Evolutionary conservation across 202 grass and related monocot species (phyloP), one percentile per base, ranked within the genome.

Genomic region (Dendrocalamus latiflorus): DNA sequence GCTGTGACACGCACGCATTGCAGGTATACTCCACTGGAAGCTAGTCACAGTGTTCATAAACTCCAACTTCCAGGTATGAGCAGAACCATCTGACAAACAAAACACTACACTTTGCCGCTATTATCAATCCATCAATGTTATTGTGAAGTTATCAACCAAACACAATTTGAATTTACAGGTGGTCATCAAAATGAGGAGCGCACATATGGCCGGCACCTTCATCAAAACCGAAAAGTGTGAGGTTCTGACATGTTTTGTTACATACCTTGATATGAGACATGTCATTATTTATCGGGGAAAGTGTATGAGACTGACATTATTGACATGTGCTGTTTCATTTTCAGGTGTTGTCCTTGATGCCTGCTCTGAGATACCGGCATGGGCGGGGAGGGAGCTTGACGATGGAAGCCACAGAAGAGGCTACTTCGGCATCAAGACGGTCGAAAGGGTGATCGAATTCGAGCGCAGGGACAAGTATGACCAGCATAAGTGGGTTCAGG

Each of bases 221-320:
- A 85, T 95, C 61, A 98, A 98, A 54, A 98, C 92, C 39, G 93
- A 94, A 72, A 98, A 98, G 63, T 83, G 95, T 98, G 93, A 93
- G 86, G 68, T 26, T 44, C 12, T 36, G 2, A 73, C 20, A 41
- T 48, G 1, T 0, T 21, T 5, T 16, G 15, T 59, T 39, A n/a
- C 49, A 62, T 9, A 33, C 20, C 45, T n/a, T 16, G 30, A 11
- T 20, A 13, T 5, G 55, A 12, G 50, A 54, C 21, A 12, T 22
- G 11, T 5, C 65, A 73, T 76, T 11, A 24, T 30, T 15, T 39
- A 37, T 76, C 5, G 15, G 1, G 2, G 0, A 15, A 48, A 16
- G 45, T 5, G 14, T 48, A 12, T 10, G 45, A 48, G 45, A 48
- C 45, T 9, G 42, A 44, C 42, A 44, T 44, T 12, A 44, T 44